Evolutionary conservation across 805 yeast species (phyloP), one percentile per base, ranked within the genome.

Genomic region (Groenewaldozyma tartarivorans): DNA sequence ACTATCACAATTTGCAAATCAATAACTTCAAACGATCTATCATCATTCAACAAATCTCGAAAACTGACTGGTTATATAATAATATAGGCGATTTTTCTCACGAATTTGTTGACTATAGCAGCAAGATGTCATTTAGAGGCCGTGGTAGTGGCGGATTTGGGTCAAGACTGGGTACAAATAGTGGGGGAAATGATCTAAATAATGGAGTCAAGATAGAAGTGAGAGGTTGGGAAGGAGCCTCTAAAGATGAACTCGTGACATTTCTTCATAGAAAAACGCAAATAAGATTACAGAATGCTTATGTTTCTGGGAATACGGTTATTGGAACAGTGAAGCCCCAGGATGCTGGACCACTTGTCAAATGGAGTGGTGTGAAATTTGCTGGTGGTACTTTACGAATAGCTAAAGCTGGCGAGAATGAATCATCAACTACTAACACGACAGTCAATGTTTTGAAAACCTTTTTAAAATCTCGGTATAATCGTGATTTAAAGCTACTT

Each of bases 191-290:
- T 41, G 46, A 56, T 7, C 57, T 55, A 16, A 66, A 63, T 47
- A 46, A 62, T 4, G 17, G n/a, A 21, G 15, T 37, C 18, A 65
- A 71, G 2, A 70, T 86, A 7, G 85, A 81, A 48, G 69, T 86
- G 7, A 63, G 69, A 30, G 85, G 87, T 35, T 87, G 96, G 96
- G 78, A 81, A 45, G 83, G 85, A 45, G 94, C 87, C 1, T 58
- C 81, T 1, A 68, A 70, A 45, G 77, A 71, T 16, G 94, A 86
- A 44, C 66, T 86, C 44, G 67, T 81, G 6, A 65, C 68, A 30
- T 88, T 87, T 58, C 60, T 87, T 13, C 72, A 77, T 38, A 69
- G 94, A 48, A 84, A 81, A 54, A 64, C 83, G 13, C 67, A 71
- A 39, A 66, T 83, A 16, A 61, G 67, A 1, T 65, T 88, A 9